These are phyloP conservation scores for Aspergillus cristatus DNA, from an alignment of 495 filamentous ascomycete species.

Conservation along the genomic window DNA sequence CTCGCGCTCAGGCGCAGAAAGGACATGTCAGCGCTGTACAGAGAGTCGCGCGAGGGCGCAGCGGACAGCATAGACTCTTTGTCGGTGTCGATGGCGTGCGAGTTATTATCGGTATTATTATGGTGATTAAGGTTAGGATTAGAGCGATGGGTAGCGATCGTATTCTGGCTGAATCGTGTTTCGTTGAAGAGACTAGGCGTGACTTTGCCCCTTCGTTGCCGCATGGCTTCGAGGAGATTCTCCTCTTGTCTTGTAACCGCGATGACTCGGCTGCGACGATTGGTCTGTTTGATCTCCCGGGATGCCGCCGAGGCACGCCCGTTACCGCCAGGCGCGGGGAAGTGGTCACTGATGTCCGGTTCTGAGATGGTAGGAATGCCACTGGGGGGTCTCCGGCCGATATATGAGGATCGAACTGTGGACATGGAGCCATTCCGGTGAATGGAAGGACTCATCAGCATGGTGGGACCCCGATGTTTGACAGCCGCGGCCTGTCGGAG, in stretches of 20 bases:
- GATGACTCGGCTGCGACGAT: slow-evolving; percentile 59
- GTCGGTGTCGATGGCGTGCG: slow-evolving; percentile 11
- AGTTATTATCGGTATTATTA: too few species aligned
- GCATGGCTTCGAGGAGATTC: slow-evolving; percentile 70
- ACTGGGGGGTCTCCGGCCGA: slow-evolving; percentile 19
- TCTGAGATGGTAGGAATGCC: slow-evolving; percentile 26
- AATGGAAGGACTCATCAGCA: slow-evolving; percentile 7
- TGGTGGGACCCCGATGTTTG: slow-evolving; percentile 4
- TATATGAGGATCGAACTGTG: slow-evolving; percentile 16
- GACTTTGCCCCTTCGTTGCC: slow-evolving; percentile 67
- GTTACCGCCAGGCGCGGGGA: slow-evolving; percentile 9
- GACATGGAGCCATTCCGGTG: slow-evolving; percentile 18
- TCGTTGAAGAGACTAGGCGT: slow-evolving; percentile 61
- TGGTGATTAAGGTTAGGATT: too few species aligned
- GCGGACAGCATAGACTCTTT: slow-evolving; percentile 22
- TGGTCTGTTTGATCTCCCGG: slow-evolving; percentile 20
- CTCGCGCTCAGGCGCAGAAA: slow-evolving; percentile 36
- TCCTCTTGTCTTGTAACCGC: slow-evolving; percentile 81
- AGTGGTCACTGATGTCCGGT: slow-evolving; percentile 17
- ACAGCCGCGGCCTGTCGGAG: slow-evolving; percentile 23
- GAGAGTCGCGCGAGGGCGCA: slow-evolving; percentile 27
- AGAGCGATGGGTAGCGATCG: too few species aligned
- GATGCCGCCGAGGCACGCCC: slow-evolving; percentile 6
- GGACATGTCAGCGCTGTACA: slow-evolving; percentile 31
- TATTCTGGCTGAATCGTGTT: slow-evolving; percentile 11